Conservation (phyloP, 345 rosid genomes). For the Physaria fendleri region DNA sequence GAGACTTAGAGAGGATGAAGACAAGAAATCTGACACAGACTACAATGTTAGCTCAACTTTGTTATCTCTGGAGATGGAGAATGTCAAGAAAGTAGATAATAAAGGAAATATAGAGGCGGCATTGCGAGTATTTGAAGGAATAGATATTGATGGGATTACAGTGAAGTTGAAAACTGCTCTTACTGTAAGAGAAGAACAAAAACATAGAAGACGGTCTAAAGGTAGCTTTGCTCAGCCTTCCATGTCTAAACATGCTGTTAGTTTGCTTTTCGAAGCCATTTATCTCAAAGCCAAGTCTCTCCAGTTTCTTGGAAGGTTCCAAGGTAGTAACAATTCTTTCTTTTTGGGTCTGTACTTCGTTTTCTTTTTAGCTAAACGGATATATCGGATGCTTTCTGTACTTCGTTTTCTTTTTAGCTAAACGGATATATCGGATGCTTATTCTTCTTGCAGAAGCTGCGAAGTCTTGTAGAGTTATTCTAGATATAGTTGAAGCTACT, state of each 20-base stretch:
- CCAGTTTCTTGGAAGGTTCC: conserved; percentile 59
- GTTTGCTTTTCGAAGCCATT: conserved; percentile 72
- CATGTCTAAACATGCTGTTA: conserved; percentile 68
- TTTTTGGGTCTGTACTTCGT: not conserved
- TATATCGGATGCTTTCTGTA: not conserved
- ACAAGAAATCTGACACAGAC: conserved; percentile 36
- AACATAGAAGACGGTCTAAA: conserved; percentile 42
- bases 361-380: not conserved
- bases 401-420: not conserved
- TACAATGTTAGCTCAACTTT: conserved; percentile 31
- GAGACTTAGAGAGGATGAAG: conserved; percentile 34
- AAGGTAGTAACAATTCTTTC: conserved; percentile 35
- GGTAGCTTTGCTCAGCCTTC: conserved; percentile 25
- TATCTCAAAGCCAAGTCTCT: conserved; percentile 78
- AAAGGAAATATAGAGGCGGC: conserved; percentile 77
- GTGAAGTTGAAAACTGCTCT: conserved; percentile 56
- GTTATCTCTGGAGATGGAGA: conserved; percentile 40
- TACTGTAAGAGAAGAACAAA: conserved; percentile 43
- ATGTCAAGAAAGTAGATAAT: conserved; percentile 41
- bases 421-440: not conserved
- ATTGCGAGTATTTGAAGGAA: conserved; percentile 80
- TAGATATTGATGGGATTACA: conserved; percentile 60
- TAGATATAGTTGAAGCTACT: conserved; percentile 79
- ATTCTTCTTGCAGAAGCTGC: conserved; percentile 82
- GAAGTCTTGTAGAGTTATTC: conserved; percentile 66